Conservation (phyloP, 2,329 filamentous ascomycete genomes). For the Penicillium sumatraense region DNA sequence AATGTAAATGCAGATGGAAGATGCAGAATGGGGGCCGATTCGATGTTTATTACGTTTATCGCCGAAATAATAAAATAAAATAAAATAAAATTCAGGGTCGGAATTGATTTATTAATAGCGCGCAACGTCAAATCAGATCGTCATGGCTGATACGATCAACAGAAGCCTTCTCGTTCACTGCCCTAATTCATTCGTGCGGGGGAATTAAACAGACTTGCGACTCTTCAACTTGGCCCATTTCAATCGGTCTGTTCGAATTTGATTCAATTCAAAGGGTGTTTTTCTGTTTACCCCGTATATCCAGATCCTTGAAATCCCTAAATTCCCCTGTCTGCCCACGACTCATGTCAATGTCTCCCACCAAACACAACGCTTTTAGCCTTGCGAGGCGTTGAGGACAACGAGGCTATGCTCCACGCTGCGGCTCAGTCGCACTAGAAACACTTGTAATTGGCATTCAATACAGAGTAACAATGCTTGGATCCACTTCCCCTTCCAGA, state of each 20-base stretch:
- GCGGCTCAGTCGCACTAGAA: background rate
- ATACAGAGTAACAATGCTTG: background rate
- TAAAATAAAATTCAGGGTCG: background rate
- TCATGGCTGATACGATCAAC: conserved; percentile 1
- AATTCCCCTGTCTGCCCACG: background rate
- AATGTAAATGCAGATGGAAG: background rate
- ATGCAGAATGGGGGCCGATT: conserved; percentile 1
- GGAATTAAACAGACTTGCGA: background rate
- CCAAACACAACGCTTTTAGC: background rate
- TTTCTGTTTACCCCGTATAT: background rate
- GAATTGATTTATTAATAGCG: conserved; percentile 9
- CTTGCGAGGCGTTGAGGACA: background rate
- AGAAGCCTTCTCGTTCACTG: background rate
- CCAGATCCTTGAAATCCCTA: background rate
- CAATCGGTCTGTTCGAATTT: background rate
- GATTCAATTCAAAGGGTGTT: background rate
- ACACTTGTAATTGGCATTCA: background rate
- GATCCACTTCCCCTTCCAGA: background rate
- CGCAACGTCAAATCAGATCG: background rate
- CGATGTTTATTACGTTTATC: conserved; percentile 5
- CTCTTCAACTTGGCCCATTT: background rate
- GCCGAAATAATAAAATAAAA: too few species aligned
- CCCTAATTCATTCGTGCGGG: background rate
- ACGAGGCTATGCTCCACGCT: background rate
- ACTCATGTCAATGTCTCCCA: background rate